phyloP scores from a whole-genome alignment of 1,139 yeast genomes.

The Magnusiomyces paraingens region DNA sequence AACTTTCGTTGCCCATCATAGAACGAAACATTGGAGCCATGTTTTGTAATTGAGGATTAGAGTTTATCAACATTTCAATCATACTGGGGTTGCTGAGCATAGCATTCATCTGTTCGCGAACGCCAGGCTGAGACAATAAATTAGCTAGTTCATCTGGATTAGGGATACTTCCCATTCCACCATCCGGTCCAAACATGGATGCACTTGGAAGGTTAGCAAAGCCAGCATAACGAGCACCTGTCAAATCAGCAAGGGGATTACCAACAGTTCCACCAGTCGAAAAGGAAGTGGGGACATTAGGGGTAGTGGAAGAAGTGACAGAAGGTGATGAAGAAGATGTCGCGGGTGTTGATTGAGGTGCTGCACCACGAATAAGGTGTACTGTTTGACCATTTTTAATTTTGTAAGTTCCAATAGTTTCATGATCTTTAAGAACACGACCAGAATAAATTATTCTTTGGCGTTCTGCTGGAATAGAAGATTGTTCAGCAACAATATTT shows the following conservation, averaged over 20 bases:
- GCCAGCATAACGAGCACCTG: slow-evolving; percentile 96
- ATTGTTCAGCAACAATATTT: slow-evolving; percentile 48
- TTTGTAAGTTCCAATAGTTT: slow-evolving; percentile 67
- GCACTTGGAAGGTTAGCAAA: slow-evolving; percentile 81
- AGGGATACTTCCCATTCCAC: slow-evolving; percentile 71
- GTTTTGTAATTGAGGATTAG: slow-evolving; percentile 69
- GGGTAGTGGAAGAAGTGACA: slow-evolving; percentile 18
- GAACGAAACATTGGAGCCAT: slow-evolving; percentile 89
- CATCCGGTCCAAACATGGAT: slow-evolving; percentile 91
- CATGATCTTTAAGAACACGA: slow-evolving; percentile 79
- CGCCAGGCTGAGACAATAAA: slow-evolving; percentile 75
- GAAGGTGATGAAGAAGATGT: slow-evolving; percentile 19
- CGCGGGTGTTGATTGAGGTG: slow-evolving; percentile 25
- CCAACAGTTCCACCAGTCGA: slow-evolving; percentile 86
- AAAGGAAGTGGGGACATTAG: slow-evolving; percentile 58
- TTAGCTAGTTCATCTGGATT: slow-evolving; percentile 65
- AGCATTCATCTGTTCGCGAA: slow-evolving; percentile 74
- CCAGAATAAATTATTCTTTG: slow-evolving; percentile 93
- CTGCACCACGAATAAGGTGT: slow-evolving; percentile 69
- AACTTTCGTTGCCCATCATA: slow-evolving; percentile 75
- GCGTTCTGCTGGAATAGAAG: slow-evolving; percentile 63
- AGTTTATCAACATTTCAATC: slow-evolving; percentile 74
- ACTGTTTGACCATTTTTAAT: slow-evolving; percentile 81
- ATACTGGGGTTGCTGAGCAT: slow-evolving; percentile 79
- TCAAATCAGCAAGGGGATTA: slow-evolving; percentile 84